Percentiles rank a stretch among this genome's conserved stretches.
Conservation (phyloP, 2,329 filamentous ascomycete genomes). For the Ampelomyces quisqualis region DNA sequence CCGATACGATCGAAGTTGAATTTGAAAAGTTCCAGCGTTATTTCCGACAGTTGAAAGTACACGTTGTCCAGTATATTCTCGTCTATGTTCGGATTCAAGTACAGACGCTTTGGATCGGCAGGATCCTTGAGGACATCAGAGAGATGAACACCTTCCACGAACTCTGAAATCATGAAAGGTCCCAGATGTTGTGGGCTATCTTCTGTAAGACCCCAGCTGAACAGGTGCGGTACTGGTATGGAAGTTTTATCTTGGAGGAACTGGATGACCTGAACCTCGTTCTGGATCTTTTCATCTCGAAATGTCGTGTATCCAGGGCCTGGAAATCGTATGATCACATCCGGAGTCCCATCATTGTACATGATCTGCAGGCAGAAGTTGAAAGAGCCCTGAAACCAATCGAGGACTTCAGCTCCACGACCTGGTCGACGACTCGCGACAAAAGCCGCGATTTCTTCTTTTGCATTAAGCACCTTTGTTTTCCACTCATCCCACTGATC, state of each 20-base stretch:
- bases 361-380: constrained; percentile 14
- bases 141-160: constrained; percentile 3
- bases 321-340: constrained; percentile 20
- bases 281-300: constrained; percentile 18
- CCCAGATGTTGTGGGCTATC: constrained; percentile 25
- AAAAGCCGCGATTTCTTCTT: constrained; percentile 13
- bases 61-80: constrained; percentile 19
- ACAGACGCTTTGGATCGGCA: constrained; percentile 9
- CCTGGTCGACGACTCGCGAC: constrained; percentile 12
- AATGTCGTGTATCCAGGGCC: constrained; percentile 13
- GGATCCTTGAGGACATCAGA: constrained; percentile 3
- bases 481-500: constrained; percentile 15
- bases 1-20: constrained; percentile 17
- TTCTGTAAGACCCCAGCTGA: constrained; percentile 21
- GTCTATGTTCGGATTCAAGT: constrained; percentile 9
- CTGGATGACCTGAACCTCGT: constrained; percentile 18
- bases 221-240: constrained; percentile 15
- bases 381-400: constrained; percentile 15
- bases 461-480: constrained; percentile 9
- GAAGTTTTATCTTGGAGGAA: constrained; percentile 19
- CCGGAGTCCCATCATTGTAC: constrained; percentile 12
- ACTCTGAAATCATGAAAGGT: constrained; percentile 25
- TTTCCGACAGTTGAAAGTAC: constrained; percentile 21
- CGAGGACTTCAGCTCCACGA: constrained; percentile 10
- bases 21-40: constrained; percentile 16